These are phyloP conservation scores for Zanthoxylum bungeanum DNA, from an alignment of 345 rosid genomes.

Conservation along the genomic window DNA sequence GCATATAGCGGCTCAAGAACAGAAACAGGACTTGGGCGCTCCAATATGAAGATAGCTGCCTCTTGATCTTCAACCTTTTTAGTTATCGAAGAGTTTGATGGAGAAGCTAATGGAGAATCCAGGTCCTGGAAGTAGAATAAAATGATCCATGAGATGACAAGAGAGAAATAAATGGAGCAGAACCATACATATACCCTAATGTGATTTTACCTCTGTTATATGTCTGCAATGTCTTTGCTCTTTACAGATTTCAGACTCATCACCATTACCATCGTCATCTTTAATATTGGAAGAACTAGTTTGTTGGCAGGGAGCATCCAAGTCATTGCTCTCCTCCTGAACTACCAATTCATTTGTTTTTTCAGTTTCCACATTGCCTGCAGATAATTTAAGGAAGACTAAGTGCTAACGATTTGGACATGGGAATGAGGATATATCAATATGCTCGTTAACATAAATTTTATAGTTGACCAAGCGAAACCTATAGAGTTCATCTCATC, in stretches of 20 bases:
- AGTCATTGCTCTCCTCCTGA: conserved; percentile 28
- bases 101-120: conserved; percentile 55
- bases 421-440: background rate
- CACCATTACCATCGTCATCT: conserved; percentile 27
- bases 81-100: conserved; percentile 33
- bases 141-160: background rate
- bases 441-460: conserved; percentile 12
- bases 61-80: conserved; percentile 48
- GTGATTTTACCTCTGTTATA: conserved; percentile 40
- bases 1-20: conserved; percentile 73
- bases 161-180: conserved; percentile 1
- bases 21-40: conserved; percentile 83
- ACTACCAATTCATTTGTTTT: conserved; percentile 28
- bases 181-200: conserved; percentile 5
- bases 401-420: background rate
- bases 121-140: conserved; percentile 40
- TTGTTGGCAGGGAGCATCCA: conserved; percentile 29
- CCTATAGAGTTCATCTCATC: conserved; percentile 45
- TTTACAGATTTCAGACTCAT: conserved; percentile 28
- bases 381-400: conserved; percentile 16
- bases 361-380: conserved; percentile 33
- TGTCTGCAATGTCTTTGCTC: conserved; percentile 23
- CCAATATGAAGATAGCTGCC: conserved; percentile 37
- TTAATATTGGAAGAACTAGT: conserved; percentile 16
- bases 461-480: conserved; percentile 23